Evolutionary conservation across 495 filamentous ascomycete species (phyloP), one percentile per base, ranked within the genome.

Genomic region (Penicillium desertorum): DNA sequence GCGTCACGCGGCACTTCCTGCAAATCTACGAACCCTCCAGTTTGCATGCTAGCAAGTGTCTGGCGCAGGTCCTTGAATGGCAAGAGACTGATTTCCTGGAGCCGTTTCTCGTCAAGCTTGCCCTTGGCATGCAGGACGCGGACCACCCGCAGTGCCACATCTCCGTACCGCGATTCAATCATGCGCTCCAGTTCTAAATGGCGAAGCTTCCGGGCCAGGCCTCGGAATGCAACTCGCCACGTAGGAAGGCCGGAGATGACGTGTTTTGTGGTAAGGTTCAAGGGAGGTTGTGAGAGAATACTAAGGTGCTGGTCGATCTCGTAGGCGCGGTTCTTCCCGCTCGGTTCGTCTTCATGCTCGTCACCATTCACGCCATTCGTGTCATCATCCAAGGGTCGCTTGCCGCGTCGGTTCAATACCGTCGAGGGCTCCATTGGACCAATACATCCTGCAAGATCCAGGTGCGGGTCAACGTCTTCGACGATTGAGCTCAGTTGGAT

Each of bases 1-100:
- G 76, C 70, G 61, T 97, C 93, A 44, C 86, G 86, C 4, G 94
- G 94, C 0, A 98, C 86, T 75, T 99, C 94, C 67, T 98, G 95
- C 10, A 92, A 77, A 57, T 96, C 88, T 17, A 96, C 80, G 57
- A 92, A 87, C 4, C 94, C 93, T 25, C 83, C 81, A 62, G 85
- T 82, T 58, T 96, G 88, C 80, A 99, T 88, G 54, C 82, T 82
- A 2, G 86, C 82, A 64, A 98, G 85, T 56, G 89, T 86, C 53
- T 87, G 81, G 14, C 93, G 91, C 44, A 96, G 78, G 45, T 94
- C 87, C 51, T 89, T 86, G 64, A 90, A 88, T 23, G 83, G 84
- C 60, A 96, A 81, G 54, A 98, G 79, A 53, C 85, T 86, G 54
- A 90, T 77, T 36, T 84, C 83, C 29, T 86, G 82, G 9, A 96